Base-by-base conservation (phyloP, 2,329 filamentous ascomycete genomes). In the Pochonia chlamydosporia region DNA sequence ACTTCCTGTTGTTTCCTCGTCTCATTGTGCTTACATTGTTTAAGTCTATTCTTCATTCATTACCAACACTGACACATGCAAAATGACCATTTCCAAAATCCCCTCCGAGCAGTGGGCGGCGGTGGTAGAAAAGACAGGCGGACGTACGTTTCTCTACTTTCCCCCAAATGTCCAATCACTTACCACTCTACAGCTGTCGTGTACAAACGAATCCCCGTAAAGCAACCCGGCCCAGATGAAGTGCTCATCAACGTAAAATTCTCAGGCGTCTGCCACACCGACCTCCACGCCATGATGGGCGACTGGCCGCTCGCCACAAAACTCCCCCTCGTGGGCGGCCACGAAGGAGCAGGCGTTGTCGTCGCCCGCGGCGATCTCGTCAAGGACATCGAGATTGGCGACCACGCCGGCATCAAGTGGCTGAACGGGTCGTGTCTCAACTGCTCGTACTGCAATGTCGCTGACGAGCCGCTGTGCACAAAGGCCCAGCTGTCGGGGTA, bases 231-330 rank as follows among this genome's bases (percentile, higher is more conserved):
- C 20, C 85, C 90, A 44, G 90, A 95, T 72, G 88, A 96, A 71
- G 87, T 96, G 56, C 85, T 96, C 55, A 74, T 96, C 71, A 92
- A 95, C 72, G 80, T 95, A 77, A 90, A 90, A 69, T 95, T 81
- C 76, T 87, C 85, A 24, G 89, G 89, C 64, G 89, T 95, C 57
- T 95, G 89, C 78, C 89, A 95, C 75, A 95, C 89, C 30, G 89
- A 95, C 66, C 76, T 79, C 43, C 76, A 81, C 67, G 89, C 89
- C 59, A 79, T 92, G 70, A 87, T 88, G 54, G 90, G 90, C 49
- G 90, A 96, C 73, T 96, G 90, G 90, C 90, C 91, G 44, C 69
- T 96, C 44, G 66, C 74, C n/a, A 80, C 79, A 63, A 95, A 95
- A 73, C 72, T 92, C 52, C 89, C 90, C 28, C 79, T 96, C 14